phyloP scores from a whole-genome alignment of 192 early-diverging fungal genomes.

The Podila clonocystis region DNA sequence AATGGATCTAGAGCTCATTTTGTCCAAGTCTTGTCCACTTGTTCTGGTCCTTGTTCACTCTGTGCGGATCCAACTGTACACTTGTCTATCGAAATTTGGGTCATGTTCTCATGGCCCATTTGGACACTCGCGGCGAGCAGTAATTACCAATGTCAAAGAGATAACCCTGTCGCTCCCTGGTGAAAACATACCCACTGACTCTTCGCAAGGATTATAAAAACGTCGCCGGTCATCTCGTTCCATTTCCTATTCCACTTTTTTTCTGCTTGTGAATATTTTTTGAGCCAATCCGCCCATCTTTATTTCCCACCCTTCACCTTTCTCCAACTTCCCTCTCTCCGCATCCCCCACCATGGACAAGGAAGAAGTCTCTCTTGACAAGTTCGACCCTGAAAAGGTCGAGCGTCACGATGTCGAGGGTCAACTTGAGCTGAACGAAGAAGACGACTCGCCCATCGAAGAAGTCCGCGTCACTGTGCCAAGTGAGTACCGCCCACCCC shows the following conservation, averaged over 20 bases:
- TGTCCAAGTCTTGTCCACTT: too few species aligned
- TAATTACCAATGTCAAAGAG: too few species aligned
- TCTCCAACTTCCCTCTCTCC: not conserved
- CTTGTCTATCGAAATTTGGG: too few species aligned
- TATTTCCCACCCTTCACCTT: not conserved
- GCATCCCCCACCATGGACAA: not conserved
- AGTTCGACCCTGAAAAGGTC: conserved; percentile 4
- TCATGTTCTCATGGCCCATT: too few species aligned
- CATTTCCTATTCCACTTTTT: not conserved
- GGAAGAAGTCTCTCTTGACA: not conserved
- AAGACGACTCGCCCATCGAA: conserved; percentile 48
- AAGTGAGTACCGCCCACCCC: conserved; percentile 1
- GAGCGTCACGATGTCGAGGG: conserved; percentile 3
- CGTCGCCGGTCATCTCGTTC: too few species aligned
- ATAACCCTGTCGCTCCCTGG: too few species aligned
- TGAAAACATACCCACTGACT: too few species aligned
- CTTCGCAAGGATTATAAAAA: too few species aligned
- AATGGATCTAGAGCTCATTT: too few species aligned
- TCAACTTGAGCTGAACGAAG: conserved; percentile 6
- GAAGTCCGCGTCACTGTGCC: conserved; percentile 41
- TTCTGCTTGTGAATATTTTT: not conserved
- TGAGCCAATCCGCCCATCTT: not conserved
- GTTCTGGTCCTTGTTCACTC: too few species aligned
- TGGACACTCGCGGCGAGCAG: too few species aligned
- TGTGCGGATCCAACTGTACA: too few species aligned